Conservation (phyloP, 192 early-diverging fungal species). For the Backusella tarrabulga region DNA sequence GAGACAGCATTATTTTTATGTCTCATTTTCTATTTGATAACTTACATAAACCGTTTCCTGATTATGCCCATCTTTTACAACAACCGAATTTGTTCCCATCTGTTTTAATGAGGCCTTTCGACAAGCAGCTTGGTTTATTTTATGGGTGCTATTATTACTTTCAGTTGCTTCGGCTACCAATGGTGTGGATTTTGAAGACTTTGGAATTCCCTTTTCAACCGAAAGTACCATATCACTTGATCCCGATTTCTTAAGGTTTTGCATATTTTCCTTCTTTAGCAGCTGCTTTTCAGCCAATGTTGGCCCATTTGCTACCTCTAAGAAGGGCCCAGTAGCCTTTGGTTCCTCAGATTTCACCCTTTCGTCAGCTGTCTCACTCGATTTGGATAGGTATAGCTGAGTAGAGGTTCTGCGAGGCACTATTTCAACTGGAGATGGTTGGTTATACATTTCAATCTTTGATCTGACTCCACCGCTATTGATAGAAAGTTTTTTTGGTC, state of each 20-base stretch:
- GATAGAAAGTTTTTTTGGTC: not conserved
- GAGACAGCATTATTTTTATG: not conserved
- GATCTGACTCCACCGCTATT: not conserved
- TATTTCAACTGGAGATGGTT: not conserved
- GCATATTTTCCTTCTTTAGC: not conserved
- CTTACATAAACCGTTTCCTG: not conserved
- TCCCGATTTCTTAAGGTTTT: not conserved
- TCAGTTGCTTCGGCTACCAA: not conserved
- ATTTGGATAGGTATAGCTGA: not conserved
- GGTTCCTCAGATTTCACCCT: not conserved
- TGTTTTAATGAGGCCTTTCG: constrained; percentile 2
- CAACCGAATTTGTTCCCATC: not conserved
- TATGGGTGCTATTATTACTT: not conserved
- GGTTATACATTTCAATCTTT: not conserved
- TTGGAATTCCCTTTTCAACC: not conserved
- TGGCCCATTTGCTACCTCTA: not conserved
- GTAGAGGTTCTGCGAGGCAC: not conserved
- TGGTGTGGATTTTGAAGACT: constrained; percentile 22
- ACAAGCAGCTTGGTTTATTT: constrained; percentile 3
- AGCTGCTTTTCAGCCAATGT: not conserved
- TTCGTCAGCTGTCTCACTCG: not conserved
- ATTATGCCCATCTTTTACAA: not conserved
- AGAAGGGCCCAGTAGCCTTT: not conserved
- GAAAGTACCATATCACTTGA: not conserved
- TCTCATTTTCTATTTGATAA: not conserved